phyloP scores from a whole-genome alignment of 179 eudicot species.

The Beta corolliflora region DNA sequence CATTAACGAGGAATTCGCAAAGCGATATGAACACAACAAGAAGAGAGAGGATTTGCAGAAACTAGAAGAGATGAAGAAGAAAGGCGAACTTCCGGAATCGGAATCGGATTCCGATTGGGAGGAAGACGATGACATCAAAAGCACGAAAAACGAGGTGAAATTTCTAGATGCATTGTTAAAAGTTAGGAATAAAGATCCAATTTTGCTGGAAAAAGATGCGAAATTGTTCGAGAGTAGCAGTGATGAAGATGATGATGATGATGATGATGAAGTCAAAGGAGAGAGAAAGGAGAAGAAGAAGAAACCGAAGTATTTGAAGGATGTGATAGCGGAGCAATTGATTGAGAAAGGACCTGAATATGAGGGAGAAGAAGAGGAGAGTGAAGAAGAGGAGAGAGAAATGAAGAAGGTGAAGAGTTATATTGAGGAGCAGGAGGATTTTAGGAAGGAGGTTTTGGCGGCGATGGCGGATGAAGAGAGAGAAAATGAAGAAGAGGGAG shows the following conservation, averaged over 20 bases:
- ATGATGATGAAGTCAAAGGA: slow-evolving; percentile 9
- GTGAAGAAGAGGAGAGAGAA: slow-evolving; percentile 21
- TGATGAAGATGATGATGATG: too few species aligned
- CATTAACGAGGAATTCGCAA: slow-evolving; percentile 67
- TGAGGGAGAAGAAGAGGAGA: slow-evolving; percentile 27
- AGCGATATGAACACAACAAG: slow-evolving; percentile 85
- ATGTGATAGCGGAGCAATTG: slow-evolving; percentile 72
- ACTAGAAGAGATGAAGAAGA: slow-evolving; percentile 67
- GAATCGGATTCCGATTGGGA: slow-evolving; percentile 42
- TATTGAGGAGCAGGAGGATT: slow-evolving; percentile 32
- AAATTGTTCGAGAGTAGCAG: slow-evolving; percentile 56
- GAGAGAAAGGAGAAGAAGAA: slow-evolving; percentile 21
- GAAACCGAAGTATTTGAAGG: slow-evolving; percentile 76
- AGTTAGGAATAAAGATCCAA: slow-evolving; percentile 70
- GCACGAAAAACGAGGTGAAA: slow-evolving; percentile 32
- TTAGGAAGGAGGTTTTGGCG: slow-evolving; percentile 33
- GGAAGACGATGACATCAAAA: slow-evolving; percentile 36
- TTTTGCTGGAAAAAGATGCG: slow-evolving; percentile 46
- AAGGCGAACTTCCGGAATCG: slow-evolving; percentile 49
- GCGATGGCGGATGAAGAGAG: slow-evolving; percentile 37
- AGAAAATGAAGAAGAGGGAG: slow-evolving; percentile 51
- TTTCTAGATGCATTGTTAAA: slow-evolving; percentile 59
- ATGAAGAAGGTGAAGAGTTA: slow-evolving; percentile 19
- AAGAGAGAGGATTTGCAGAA: slow-evolving; percentile 77
- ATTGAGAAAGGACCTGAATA: slow-evolving; percentile 71